Base-by-base conservation (phyloP, 768 basidiomycete species). In the Tylopilus intermedius region DNA sequence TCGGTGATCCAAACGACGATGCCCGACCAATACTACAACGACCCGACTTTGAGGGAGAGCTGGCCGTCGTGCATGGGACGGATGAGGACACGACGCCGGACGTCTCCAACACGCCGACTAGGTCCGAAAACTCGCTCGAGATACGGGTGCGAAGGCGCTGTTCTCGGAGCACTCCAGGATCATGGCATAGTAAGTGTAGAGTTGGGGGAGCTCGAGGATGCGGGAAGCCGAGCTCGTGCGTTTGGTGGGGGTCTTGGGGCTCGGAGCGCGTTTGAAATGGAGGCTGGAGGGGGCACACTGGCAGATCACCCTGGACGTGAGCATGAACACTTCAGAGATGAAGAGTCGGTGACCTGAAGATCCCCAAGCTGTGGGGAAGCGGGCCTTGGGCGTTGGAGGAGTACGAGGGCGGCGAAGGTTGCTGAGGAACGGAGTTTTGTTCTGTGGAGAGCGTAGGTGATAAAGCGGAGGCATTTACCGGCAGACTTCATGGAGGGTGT, bases 81-180 rank as follows among this genome's bases (percentile, higher is more conserved):
- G 45, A 59, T n/a, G 56, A 58, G 0, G 75, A 72, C 8, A 86
- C 69, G 7, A 89, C 72, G 2, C 90, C 90, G 7, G 79, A 76
- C 4, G 85, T 87, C 68, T 93, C 90, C 35, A 93, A 70, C 45
- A 91, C 71, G 24, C 80, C 78, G 0, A 87, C 62, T 3, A 92
- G 73, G 58, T 93, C 90, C 0, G 76, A 72, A 57, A 93, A 90
- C 60, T 91, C 89, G 63, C 80, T 87, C 86, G 76, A 9, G 84
- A 87, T 2, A 86, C 87, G 3, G 85, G 75, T 3, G 77, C 71
- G 55, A 89, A 84, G 5, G 80, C 64, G 14, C 76, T 78, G 14
- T 70, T 72, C 21, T 80, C 80, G 10, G 76, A 73, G 32, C 85
- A 78, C 14, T 74, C 72, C 8, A 93, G 78, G 44, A 88, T 69